Conservation (phyloP, 1,139 yeast species). For the Suhomyces atakaporum region DNA sequence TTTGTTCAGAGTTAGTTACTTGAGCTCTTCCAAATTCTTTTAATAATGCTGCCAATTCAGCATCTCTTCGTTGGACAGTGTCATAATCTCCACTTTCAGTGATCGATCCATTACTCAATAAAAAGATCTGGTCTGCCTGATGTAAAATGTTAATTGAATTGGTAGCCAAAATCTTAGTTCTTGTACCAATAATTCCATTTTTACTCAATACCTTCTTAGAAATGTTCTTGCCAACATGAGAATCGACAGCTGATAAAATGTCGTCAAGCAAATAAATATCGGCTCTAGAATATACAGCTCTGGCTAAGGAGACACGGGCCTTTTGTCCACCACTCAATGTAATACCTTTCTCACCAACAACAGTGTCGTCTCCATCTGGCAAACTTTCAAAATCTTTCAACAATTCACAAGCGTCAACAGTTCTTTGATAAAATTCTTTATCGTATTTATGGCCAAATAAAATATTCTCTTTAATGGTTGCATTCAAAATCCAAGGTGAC, state of each 20-base stretch:
- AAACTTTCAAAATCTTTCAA: slow-evolving; percentile 22
- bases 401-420: slow-evolving; percentile 26
- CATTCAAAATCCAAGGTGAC: slow-evolving; percentile 25
- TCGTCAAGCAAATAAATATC: slow-evolving; percentile 27
- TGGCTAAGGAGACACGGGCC: slow-evolving; percentile 29
- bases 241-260: slow-evolving; percentile 28
- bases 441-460: slow-evolving; percentile 26
- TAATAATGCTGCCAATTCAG: slow-evolving; percentile 27
- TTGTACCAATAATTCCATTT: slow-evolving; percentile 23
- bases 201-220: slow-evolving; percentile 19
- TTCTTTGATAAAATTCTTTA: slow-evolving; percentile 20
- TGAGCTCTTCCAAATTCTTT: slow-evolving; percentile 25
- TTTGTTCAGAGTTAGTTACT: neutral
- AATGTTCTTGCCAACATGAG: slow-evolving; percentile 27
- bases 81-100: slow-evolving; percentile 20
- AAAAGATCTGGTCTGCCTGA: slow-evolving; percentile 21
- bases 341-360: slow-evolving; percentile 30
- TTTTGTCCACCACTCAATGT: slow-evolving; percentile 31
- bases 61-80: slow-evolving; percentile 22
- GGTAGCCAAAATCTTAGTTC: slow-evolving; percentile 26
- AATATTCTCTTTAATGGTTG: slow-evolving; percentile 26
- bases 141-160: slow-evolving; percentile 24
- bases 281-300: slow-evolving; percentile 28
- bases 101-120: slow-evolving; percentile 19
- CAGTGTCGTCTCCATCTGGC: slow-evolving; percentile 28